Evolutionary conservation across 2,329 filamentous ascomycete species (phyloP).

Genomic region (Parascedosporium putredinis): DNA sequence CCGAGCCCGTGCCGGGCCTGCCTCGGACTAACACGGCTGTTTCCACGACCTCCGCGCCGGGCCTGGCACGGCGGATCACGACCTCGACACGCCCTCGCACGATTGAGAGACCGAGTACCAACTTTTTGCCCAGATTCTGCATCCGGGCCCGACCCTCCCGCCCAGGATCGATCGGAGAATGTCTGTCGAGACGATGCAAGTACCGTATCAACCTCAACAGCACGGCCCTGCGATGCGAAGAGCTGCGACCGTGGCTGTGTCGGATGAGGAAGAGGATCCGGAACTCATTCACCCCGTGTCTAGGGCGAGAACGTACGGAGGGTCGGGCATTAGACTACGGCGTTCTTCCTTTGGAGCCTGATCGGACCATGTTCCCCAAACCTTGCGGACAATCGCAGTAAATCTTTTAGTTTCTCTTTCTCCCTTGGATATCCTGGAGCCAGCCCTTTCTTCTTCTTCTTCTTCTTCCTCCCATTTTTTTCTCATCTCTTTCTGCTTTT

Average conservation of each 20-base stretch:
- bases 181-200: constrained; percentile 7
- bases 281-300: background rate
- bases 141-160: constrained; percentile 33
- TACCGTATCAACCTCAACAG: constrained; percentile 7
- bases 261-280: constrained; percentile 8
- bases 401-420: too few species aligned
- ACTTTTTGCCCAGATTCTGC: constrained; percentile 36
- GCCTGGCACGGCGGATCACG: constrained; percentile 19
- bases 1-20: constrained; percentile 30
- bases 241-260: constrained; percentile 7
- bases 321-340: background rate
- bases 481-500: too few species aligned
- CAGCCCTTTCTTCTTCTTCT: background rate
- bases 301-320: background rate
- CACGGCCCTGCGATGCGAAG: constrained; percentile 5
- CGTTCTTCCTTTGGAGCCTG: background rate
- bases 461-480: background rate
- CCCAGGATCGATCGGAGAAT: constrained; percentile 15
- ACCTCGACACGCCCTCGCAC: constrained; percentile 18
- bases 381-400: too few species aligned
- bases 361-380: background rate
- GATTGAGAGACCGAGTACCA: constrained; percentile 30
- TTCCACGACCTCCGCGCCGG: constrained; percentile 15
- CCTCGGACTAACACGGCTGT: constrained; percentile 25
- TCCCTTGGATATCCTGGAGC: too few species aligned